These are phyloP conservation scores for Magnusiomyces fungicola DNA, from an alignment of 1,139 yeast species.

Conservation along the genomic window DNA sequence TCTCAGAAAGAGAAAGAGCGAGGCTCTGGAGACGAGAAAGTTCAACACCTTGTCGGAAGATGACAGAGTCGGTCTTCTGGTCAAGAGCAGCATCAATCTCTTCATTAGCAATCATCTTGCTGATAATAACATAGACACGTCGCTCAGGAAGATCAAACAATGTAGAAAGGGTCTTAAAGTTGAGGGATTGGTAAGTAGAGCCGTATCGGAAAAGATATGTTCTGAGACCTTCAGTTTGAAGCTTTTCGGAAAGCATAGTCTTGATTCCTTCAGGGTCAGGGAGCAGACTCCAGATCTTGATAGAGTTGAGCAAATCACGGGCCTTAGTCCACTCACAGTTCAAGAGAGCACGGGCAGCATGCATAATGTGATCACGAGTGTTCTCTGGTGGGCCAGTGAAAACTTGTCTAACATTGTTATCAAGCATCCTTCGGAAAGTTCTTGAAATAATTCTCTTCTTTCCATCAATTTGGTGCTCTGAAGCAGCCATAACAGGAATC, in stretches of 20 bases:
- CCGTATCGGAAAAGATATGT: slow-evolving; percentile 85
- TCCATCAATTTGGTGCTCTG: slow-evolving; percentile 41
- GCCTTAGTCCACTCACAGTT: slow-evolving; percentile 87
- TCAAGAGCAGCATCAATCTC: slow-evolving; percentile 67
- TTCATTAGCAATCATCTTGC: slow-evolving; percentile 67
- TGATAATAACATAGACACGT: slow-evolving; percentile 54
- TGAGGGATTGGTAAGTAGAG: slow-evolving; percentile 64
- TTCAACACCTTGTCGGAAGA: slow-evolving; percentile 66
- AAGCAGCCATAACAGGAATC: slow-evolving; percentile 78
- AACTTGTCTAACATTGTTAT: slow-evolving; percentile 88
- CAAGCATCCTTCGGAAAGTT: slow-evolving; percentile 87
- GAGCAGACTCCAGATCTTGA: slow-evolving; percentile 86
- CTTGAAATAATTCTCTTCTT: slow-evolving; percentile 58
- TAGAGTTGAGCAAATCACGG: slow-evolving; percentile 58
- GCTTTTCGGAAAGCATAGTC: slow-evolving; percentile 62
- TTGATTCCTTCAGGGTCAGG: slow-evolving; percentile 59
- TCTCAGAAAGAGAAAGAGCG: slow-evolving; percentile 82
- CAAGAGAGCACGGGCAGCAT: slow-evolving; percentile 85
- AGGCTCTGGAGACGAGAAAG: slow-evolving; percentile 81
- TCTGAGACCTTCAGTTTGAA: slow-evolving; percentile 85
- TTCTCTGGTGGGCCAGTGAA: slow-evolving; percentile 98
- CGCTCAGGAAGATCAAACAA: slow-evolving; percentile 57
- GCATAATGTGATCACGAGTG: slow-evolving; percentile 87
- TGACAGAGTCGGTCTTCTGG: slow-evolving; percentile 50
- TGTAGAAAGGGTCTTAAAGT: slow-evolving; percentile 57